These are phyloP conservation scores for Helotiales sp. DNA, from an alignment of 2,329 filamentous ascomycete species.

Conservation along the genomic window DNA sequence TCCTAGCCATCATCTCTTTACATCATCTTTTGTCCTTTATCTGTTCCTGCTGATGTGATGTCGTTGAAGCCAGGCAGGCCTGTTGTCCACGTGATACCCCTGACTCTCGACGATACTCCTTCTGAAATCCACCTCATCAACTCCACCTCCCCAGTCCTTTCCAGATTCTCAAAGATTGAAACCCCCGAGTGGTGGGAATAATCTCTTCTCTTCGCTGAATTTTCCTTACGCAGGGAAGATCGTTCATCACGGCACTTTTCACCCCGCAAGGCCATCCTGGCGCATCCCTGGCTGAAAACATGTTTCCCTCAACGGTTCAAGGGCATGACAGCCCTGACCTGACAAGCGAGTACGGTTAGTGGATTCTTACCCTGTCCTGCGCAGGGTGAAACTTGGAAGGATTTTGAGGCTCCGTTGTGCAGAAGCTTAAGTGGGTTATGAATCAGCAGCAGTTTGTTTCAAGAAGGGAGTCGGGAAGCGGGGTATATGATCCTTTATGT, in stretches of 20 bases:
- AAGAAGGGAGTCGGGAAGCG: not conserved
- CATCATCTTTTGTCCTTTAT: not conserved
- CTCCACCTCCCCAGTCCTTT: not conserved
- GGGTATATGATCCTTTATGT: no score
- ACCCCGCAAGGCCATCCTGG: not conserved
- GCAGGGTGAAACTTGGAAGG: not conserved
- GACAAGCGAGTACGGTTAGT: not conserved
- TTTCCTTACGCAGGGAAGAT: not conserved
- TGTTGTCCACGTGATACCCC: not conserved
- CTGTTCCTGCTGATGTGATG: not conserved
- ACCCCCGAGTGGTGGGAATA: not conserved
- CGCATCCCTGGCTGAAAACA: not conserved
- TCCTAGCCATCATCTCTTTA: not conserved
- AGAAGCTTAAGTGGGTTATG: not conserved
- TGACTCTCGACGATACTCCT: no score
- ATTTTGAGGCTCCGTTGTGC: not conserved
- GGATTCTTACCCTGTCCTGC: not conserved
- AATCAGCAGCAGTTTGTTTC: not conserved
- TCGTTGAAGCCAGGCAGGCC: not conserved
- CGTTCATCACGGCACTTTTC: not conserved
- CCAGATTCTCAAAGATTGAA: not conserved
- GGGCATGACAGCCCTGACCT: not conserved
- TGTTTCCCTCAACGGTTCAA: not conserved
- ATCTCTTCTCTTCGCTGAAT: not conserved
- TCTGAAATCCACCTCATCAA: not conserved